Evolutionary conservation across 202 grass and related monocot species (phyloP).

Genomic region (Sporobolus alterniflorus): DNA sequence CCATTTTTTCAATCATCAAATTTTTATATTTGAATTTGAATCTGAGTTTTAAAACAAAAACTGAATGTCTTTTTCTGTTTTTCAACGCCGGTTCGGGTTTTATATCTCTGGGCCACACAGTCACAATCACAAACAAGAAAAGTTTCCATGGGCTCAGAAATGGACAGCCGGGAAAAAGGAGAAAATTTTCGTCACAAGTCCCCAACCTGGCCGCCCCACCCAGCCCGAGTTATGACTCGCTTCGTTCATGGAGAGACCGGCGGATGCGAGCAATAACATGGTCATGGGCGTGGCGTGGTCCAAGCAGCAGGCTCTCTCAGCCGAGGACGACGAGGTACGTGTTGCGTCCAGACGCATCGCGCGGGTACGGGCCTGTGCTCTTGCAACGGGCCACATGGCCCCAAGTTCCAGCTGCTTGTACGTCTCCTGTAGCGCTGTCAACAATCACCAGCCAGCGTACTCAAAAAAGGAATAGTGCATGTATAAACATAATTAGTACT

Average conservation of each 20-base stretch:
- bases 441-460: background rate
- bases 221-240: background rate
- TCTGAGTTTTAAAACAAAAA: too few species aligned
- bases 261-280: background rate
- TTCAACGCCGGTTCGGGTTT: too few species aligned
- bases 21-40: too few species aligned
- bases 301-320: background rate
- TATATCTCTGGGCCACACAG: too few species aligned
- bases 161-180: background rate
- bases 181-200: background rate
- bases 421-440: background rate
- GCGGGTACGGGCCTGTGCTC: background rate
- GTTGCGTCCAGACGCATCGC: too few species aligned
- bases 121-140: background rate
- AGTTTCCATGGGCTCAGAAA: background rate
- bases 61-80: background rate
- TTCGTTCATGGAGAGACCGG: background rate
- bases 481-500: background rate
- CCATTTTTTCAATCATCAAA: too few species aligned
- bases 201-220: background rate
- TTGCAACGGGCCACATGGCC: background rate
- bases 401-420: background rate
- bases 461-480: background rate
- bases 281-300: background rate
- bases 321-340: slow-evolving; percentile 21